Evolutionary conservation across 2,329 filamentous ascomycete genomes (phyloP).

Genomic region (Zarea fungicola): DNA sequence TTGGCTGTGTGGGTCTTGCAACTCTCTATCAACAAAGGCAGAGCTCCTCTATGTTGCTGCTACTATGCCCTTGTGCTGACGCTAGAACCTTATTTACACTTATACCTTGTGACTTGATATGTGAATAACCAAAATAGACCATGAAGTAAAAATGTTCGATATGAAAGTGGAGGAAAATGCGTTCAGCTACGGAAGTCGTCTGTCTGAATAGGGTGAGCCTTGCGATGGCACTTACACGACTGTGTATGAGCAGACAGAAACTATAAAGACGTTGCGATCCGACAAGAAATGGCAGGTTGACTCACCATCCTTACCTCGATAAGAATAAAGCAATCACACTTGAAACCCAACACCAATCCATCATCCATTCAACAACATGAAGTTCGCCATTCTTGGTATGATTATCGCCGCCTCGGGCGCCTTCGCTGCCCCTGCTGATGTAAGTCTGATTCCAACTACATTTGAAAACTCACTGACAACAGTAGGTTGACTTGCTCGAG

Average conservation of each 20-base stretch:
- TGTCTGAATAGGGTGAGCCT: background rate
- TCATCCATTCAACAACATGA: slow-evolving; percentile 3
- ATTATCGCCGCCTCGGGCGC: slow-evolving; percentile 12
- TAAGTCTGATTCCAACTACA: too few species aligned
- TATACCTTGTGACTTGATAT: slow-evolving; percentile 2
- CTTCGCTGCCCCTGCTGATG: slow-evolving; percentile 2
- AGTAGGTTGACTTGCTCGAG: slow-evolving; percentile 4
- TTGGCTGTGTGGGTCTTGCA: too few species aligned
- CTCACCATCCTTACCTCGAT: too few species aligned
- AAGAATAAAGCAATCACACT: too few species aligned
- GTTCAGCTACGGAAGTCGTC: background rate
- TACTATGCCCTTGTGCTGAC: slow-evolving; percentile 5
- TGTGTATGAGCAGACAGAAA: background rate
- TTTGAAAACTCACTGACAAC: too few species aligned
- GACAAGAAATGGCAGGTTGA: too few species aligned
- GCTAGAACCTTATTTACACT: background rate
- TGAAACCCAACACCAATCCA: background rate
- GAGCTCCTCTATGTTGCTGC: too few species aligned
- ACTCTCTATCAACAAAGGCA: too few species aligned
- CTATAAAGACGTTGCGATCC: background rate
- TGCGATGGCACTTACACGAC: background rate
- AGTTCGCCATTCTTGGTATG: slow-evolving; percentile 6
- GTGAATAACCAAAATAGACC: too few species aligned
- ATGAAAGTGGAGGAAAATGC: background rate
- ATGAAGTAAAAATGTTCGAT: background rate